Evolutionary conservation across 257 asterid genomes (phyloP).

Genomic region (Fraxinus excelsior): DNA sequence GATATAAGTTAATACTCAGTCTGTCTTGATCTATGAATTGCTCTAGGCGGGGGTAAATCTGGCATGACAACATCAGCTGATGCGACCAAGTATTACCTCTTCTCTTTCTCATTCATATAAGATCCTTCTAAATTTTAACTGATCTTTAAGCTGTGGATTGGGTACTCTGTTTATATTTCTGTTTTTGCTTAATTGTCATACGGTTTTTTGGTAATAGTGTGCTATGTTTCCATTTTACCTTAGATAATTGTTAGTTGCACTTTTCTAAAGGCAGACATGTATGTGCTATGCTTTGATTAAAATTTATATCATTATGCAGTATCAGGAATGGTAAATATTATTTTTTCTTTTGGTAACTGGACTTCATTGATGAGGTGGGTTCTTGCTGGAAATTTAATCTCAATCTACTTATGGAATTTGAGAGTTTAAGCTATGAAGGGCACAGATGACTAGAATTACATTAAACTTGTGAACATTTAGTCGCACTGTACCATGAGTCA

Average conservation of each 20-base stretch:
- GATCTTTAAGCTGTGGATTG: neutral
- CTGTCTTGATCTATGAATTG: conserved; percentile 1
- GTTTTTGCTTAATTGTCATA: neutral
- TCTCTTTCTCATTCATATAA: conserved; percentile 4
- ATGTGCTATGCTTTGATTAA: neutral
- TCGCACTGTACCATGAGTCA: neutral
- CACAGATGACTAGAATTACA: neutral
- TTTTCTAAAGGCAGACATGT: neutral
- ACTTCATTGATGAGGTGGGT: neutral
- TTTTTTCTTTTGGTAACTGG: neutral
- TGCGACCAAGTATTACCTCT: conserved; percentile 75
- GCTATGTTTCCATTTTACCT: neutral
- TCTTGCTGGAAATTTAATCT: neutral
- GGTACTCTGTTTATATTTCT: conserved; percentile 12
- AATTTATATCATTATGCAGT: neutral
- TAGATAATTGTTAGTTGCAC: neutral
- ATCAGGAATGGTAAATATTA: neutral
- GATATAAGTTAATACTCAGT: neutral
- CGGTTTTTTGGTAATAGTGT: neutral
- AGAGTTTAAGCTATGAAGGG: neutral
- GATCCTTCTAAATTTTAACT: conserved; percentile 6
- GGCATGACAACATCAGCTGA: conserved; percentile 64
- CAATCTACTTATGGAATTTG: neutral
- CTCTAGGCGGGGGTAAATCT: conserved; percentile 39
- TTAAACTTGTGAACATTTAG: neutral